A percentile compares a stretch with the other conserved stretches of the same genome.
Conservation (phyloP, 495 filamentous ascomycete species). For the Physcia stellaris region DNA sequence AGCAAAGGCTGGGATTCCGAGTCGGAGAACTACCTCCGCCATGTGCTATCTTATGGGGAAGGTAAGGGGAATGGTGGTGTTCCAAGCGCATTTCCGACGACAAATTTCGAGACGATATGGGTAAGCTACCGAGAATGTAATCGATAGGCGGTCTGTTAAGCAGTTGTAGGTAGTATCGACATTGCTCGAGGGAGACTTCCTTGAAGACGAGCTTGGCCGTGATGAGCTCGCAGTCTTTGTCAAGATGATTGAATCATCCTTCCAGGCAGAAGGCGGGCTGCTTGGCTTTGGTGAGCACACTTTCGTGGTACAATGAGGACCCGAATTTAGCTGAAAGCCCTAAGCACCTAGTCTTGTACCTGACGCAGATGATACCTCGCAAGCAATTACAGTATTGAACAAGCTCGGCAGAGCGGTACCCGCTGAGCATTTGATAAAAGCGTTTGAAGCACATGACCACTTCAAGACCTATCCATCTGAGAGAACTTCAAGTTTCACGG, state of each 20-base stretch:
- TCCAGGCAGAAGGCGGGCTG: slow-evolving; percentile 10
- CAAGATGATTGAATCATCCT: slow-evolving; percentile 7
- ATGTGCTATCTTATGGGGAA: slow-evolving; percentile 12
- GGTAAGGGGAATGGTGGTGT: slow-evolving; percentile 14
- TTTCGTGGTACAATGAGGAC: neutral
- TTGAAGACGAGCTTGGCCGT: neutral
- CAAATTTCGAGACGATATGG: slow-evolving; percentile 29
- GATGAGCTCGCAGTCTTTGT: slow-evolving; percentile 13
- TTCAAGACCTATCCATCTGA: slow-evolving; percentile 29
- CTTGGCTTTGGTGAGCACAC: slow-evolving; percentile 12
- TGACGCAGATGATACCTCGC: slow-evolving; percentile 37
- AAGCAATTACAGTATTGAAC: slow-evolving; percentile 22
- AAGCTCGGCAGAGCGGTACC: slow-evolving; percentile 16
- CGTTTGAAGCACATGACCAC: slow-evolving; percentile 21
- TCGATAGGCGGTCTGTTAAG: slow-evolving; percentile 22
- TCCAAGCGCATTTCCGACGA: slow-evolving; percentile 23
- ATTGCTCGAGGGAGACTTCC: slow-evolving; percentile 12
- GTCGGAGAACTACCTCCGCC: slow-evolving; percentile 19
- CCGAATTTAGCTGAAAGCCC: neutral
- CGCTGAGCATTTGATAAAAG: slow-evolving; percentile 19
- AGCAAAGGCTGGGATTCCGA: slow-evolving; percentile 22
- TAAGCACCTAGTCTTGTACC: slow-evolving; percentile 18
- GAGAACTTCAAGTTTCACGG: slow-evolving; percentile 25
- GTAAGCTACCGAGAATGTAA: slow-evolving; percentile 5
- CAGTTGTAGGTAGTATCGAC: slow-evolving; percentile 27